phyloP scores from a whole-genome alignment of 2,329 filamentous ascomycete species.

The Cladosporium sp. region DNA sequence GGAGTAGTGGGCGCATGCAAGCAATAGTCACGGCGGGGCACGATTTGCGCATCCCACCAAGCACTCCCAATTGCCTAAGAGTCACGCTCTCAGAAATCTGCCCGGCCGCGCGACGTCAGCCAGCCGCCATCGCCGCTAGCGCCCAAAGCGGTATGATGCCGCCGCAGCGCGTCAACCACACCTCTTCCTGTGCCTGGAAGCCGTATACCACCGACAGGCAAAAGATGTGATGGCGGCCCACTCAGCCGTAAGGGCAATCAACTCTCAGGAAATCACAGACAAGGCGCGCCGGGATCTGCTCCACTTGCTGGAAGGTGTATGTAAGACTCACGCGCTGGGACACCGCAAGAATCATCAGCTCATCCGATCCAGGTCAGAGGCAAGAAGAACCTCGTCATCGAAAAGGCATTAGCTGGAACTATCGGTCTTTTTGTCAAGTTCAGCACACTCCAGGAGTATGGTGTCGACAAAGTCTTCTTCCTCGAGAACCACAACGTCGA shows the following conservation, averaged over 20 bases:
- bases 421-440: slow-evolving; percentile 92
- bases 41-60: slow-evolving; percentile 10
- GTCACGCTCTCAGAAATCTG: slow-evolving; percentile 5
- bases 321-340: slow-evolving; percentile 45
- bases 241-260: slow-evolving; percentile 62
- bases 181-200: neutral
- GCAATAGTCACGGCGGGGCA: slow-evolving; percentile 11
- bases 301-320: slow-evolving; percentile 88
- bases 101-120: slow-evolving; percentile 2
- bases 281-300: slow-evolving; percentile 86
- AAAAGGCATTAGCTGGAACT: slow-evolving; percentile 82
- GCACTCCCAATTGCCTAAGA: neutral
- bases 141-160: neutral
- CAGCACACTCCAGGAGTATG: slow-evolving; percentile 91
- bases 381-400: slow-evolving; percentile 97
- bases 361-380: slow-evolving; percentile 69
- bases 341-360: slow-evolving; percentile 6
- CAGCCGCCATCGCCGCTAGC: neutral
- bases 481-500: slow-evolving; percentile 94
- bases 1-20: slow-evolving; percentile 10
- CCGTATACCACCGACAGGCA: neutral
- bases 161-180: neutral
- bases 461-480: slow-evolving; percentile 95
- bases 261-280: slow-evolving; percentile 69
- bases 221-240: slow-evolving; percentile 34